Percentiles rank a stretch among this genome's conserved stretches.
phyloP scores from a whole-genome alignment of 2,329 filamentous ascomycete species.

The Penicillium sp. region DNA sequence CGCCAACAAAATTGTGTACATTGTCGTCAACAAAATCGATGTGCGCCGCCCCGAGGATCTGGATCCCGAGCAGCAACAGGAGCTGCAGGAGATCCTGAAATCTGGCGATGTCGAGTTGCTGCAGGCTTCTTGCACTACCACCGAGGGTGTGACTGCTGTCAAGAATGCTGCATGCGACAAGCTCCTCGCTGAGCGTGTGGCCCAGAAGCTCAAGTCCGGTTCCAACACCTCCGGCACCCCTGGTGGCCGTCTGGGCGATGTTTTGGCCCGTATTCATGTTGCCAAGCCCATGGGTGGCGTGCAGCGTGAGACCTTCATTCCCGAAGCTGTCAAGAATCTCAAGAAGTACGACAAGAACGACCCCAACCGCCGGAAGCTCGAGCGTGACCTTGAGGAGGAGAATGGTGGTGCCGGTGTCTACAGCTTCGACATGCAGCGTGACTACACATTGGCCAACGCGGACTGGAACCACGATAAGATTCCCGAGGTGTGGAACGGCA shows the following conservation, averaged over 20 bases:
- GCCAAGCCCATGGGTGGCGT: slow-evolving; percentile 84
- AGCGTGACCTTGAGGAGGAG: slow-evolving; percentile 83
- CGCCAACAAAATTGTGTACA: slow-evolving; percentile 92
- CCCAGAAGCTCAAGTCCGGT: slow-evolving; percentile 87
- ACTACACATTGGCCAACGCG: slow-evolving; percentile 79
- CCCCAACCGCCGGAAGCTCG: slow-evolving; percentile 71
- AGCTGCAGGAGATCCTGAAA: slow-evolving; percentile 75
- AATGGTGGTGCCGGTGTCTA: slow-evolving; percentile 93
- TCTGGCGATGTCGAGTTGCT: slow-evolving; percentile 87
- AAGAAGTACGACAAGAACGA: slow-evolving; percentile 90
- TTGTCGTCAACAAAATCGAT: slow-evolving; percentile 98
- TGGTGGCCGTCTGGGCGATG: slow-evolving; percentile 77
- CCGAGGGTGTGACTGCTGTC: slow-evolving; percentile 87
- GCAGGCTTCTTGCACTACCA: slow-evolving; percentile 89
- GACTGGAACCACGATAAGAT: slow-evolving; percentile 97
- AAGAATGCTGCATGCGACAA: slow-evolving; percentile 94
- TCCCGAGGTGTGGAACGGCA: slow-evolving; percentile 87
- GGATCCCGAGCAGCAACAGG: slow-evolving; percentile 67
- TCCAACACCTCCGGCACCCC: slow-evolving; percentile 72
- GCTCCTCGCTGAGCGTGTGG: slow-evolving; percentile 84
- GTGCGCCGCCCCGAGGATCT: slow-evolving; percentile 82
- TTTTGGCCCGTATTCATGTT: slow-evolving; percentile 92
- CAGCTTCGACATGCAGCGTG: slow-evolving; percentile 84
- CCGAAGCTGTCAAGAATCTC: slow-evolving; percentile 70
- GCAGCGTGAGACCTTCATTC: slow-evolving; percentile 76